Evolutionary conservation across 116 monocot species (phyloP).

Genomic region (Trichopus zeylanicus): DNA sequence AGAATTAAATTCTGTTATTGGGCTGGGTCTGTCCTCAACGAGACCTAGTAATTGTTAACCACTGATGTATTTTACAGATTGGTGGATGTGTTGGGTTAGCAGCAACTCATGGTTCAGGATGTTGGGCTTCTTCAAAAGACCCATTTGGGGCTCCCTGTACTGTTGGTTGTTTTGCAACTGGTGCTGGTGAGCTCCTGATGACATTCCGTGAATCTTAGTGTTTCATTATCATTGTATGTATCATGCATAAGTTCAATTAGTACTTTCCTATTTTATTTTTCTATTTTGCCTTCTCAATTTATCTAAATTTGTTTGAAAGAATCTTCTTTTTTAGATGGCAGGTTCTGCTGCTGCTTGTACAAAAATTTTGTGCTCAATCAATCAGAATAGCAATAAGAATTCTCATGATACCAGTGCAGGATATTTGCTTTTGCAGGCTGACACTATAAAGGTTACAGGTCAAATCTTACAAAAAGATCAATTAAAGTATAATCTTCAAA

Average conservation of each 20-base stretch:
- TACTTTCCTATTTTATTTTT: neutral
- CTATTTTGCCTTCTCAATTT: no score
- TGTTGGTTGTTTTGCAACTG: conserved; percentile 89
- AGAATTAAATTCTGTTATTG: neutral
- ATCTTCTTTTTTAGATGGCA: conserved; percentile 47
- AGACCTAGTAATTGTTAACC: neutral
- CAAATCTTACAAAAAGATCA: neutral
- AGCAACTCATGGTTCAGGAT: conserved; percentile 91
- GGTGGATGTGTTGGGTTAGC: conserved; percentile 94
- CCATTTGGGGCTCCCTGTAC: conserved; percentile 66
- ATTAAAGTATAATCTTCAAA: neutral
- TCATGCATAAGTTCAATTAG: neutral
- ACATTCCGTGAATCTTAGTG: conserved; percentile 89
- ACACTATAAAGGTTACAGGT: conserved; percentile 67
- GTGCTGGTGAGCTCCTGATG: conserved; percentile 87
- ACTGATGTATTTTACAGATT: conserved; percentile 28
- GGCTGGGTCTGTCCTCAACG: neutral
- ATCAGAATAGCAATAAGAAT: conserved; percentile 25
- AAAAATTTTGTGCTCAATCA: conserved; percentile 53
- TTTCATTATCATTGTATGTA: conserved; percentile 70
- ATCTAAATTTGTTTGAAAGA: no score
- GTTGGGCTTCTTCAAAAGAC: conserved; percentile 91
- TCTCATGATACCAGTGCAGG: conserved; percentile 62
- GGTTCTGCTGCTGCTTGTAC: conserved; percentile 71
- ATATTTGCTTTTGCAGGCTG: conserved; percentile 77